phyloP scores from a whole-genome alignment of 352 stramenopile genomes.

The Globisporangium megalacanthum region DNA sequence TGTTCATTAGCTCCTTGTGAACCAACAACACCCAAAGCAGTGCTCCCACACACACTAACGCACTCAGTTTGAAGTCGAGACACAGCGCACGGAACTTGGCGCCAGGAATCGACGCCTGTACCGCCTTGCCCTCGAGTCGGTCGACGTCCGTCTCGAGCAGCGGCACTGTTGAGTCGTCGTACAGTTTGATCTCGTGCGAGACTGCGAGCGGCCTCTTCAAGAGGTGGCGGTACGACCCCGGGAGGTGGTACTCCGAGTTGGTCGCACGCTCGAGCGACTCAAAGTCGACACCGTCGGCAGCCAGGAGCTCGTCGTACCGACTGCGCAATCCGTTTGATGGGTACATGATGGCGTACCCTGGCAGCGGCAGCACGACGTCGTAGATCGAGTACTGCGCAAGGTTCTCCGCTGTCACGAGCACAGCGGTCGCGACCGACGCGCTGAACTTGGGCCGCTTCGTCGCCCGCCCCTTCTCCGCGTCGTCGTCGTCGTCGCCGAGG shows the following conservation, averaged over 20 bases:
- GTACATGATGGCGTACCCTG: constrained; percentile 88
- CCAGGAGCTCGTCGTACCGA: constrained; percentile 59
- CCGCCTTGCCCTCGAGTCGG: constrained; percentile 29
- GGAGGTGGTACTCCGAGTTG: constrained; percentile 89
- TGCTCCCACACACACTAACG: constrained; percentile 5
- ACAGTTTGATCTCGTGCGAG: constrained; percentile 88
- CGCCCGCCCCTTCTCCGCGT: constrained; percentile 11
- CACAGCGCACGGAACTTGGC: constrained; percentile 66
- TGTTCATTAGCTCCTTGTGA: neutral
- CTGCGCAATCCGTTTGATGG: constrained; percentile 80
- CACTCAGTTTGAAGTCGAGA: constrained; percentile 77
- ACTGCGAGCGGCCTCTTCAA: constrained; percentile 88
- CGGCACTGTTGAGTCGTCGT: constrained; percentile 89
- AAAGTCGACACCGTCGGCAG: constrained; percentile 64
- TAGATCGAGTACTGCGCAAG: constrained; percentile 87
- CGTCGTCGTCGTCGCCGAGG: constrained; percentile 23
- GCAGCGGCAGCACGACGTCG: constrained; percentile 96
- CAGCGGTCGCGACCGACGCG: constrained; percentile 1
- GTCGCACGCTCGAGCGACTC: constrained; percentile 49
- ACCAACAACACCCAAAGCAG: neutral
- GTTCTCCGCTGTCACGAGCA: constrained; percentile 88
- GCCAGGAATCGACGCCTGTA: constrained; percentile 45
- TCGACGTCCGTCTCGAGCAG: constrained; percentile 94
- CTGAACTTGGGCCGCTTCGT: constrained; percentile 33
- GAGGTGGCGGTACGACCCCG: constrained; percentile 93